Base-by-base conservation (phyloP, 2,329 filamentous ascomycete genomes). In the Fusarium sp. region DNA sequence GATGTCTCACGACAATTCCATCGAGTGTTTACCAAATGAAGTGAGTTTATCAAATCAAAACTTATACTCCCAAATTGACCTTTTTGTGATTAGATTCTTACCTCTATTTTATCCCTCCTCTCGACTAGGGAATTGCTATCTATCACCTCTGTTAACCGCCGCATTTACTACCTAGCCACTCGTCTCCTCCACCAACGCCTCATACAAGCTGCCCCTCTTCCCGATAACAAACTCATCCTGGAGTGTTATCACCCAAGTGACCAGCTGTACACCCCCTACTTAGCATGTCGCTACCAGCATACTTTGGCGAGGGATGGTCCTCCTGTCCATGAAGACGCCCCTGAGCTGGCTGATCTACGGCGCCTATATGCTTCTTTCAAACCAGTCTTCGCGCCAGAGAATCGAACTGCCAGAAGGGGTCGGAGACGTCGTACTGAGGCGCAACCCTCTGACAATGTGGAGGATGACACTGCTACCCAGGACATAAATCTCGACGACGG, bases 211-310 rank as follows among this genome's bases (percentile, higher is more conserved):
- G 69, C 73, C 4, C 63, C 70, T 7, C 62, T 75, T 10, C 73
- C 76, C 6, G 68, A 72, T 3, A 71, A 92, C 73, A 86, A 89
- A 54, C 79, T 96, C 39, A 87, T 94, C 37, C 86, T 96, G 41
- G 92, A 95, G 79, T 93, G 91, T 76, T 94, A 91, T 74, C 92
- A 91, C 67, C 92, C 92, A 0, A 87, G 84, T 65, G 88, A 85
- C 23, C 90, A 89, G 76, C 82, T 91, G 49, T 89, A 85, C 7
- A 89, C 91, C 20, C 90, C 92, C 0, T 89, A 88, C 55, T 83
- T 93, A 14, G 77, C 78, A 74, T 94, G 92, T 78, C 82, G 87
- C 44, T 90, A 90, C 65, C 81, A 90, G 13, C 87, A 86, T 30
- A 93, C 90, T 3, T 82, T 67, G 7, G 32, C 58, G 2, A 54